Percentiles rank a stretch among this genome's conserved stretches.
phyloP scores from a whole-genome alignment of 2,329 filamentous ascomycete species.

The Metarhizium anisopliae region DNA sequence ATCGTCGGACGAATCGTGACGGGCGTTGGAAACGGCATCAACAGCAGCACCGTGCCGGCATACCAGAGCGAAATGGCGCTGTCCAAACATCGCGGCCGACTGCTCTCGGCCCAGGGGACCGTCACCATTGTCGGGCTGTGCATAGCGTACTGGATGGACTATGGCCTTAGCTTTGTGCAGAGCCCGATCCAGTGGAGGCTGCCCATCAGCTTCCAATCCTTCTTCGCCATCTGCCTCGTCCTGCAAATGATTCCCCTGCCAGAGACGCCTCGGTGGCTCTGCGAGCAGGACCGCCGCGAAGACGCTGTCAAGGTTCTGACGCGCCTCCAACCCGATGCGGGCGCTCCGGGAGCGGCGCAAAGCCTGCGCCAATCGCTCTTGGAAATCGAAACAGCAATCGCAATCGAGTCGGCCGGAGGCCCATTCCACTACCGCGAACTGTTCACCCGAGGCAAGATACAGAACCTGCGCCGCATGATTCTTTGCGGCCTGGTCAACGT shows the following conservation, averaged over 20 bases:
- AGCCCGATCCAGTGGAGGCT: slow-evolving; percentile 26
- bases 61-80: slow-evolving; percentile 14
- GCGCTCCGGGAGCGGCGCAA: too few species aligned
- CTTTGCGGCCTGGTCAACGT: slow-evolving; percentile 18
- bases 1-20: slow-evolving; percentile 32
- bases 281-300: too few species aligned
- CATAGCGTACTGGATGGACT: slow-evolving; percentile 24
- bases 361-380: too few species aligned
- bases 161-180: slow-evolving; percentile 17
- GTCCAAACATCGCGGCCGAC: slow-evolving; percentile 30
- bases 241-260: slow-evolving; percentile 20
- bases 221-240: slow-evolving; percentile 24
- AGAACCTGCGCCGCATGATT: slow-evolving; percentile 17
- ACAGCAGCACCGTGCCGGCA: slow-evolving; percentile 25
- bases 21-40: slow-evolving; percentile 26
- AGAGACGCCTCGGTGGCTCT: too few species aligned
- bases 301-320: too few species aligned
- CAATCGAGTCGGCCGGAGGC: slow-evolving; percentile 3
- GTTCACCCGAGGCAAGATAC: slow-evolving; percentile 12
- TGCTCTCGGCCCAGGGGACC: slow-evolving; percentile 35
- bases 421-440: slow-evolving; percentile 15
- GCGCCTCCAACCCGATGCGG: too few species aligned
- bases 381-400: too few species aligned
- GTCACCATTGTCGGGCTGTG: slow-evolving; percentile 30
- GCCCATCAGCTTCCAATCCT: slow-evolving; percentile 27